A percentile compares a stretch with the other conserved stretches of the same genome.
phyloP scores from a whole-genome alignment of 495 filamentous ascomycete species.

The Cercophora sp. region DNA sequence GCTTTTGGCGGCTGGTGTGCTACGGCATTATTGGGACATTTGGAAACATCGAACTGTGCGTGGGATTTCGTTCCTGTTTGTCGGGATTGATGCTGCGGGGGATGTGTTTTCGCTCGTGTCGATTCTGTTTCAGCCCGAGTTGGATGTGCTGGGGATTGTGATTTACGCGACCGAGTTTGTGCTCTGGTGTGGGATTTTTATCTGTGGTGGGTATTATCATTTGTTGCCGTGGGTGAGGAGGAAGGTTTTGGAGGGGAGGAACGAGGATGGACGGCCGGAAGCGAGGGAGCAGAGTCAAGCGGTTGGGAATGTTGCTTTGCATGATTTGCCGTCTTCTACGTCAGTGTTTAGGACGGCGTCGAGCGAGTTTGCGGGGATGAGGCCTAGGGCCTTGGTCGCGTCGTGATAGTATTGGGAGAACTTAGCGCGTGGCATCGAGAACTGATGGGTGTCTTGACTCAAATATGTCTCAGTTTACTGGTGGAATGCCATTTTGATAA shows the following conservation, averaged over 20 bases:
- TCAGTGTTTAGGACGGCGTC: not conserved
- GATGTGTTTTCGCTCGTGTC: conserved; percentile 61
- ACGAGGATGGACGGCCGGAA: not conserved
- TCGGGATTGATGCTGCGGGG: conserved; percentile 59
- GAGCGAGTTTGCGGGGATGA: not conserved
- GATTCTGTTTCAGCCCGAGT: conserved; percentile 52
- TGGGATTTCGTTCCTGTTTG: conserved; percentile 64
- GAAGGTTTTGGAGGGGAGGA: not conserved
- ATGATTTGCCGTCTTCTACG: not conserved
- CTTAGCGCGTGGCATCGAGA: too few relatives aligned
- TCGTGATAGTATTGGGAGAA: too few relatives aligned
- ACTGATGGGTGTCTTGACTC: too few relatives aligned
- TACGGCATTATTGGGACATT: conserved; percentile 31
- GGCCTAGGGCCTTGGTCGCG: not conserved
- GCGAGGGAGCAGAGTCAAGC: not conserved
- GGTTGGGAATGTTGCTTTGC: not conserved
- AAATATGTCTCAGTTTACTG: too few relatives aligned
- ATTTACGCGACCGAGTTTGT: conserved; percentile 59
- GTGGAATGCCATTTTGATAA: too few relatives aligned
- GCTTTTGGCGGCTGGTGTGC: conserved; percentile 50
- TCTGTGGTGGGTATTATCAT: conserved; percentile 56
- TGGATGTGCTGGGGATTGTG: conserved; percentile 55
- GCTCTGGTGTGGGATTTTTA: conserved; percentile 61
- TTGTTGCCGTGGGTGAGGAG: conserved; percentile 48
- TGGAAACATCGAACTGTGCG: conserved; percentile 48